These are phyloP conservation scores for Xylaria acuta DNA, from an alignment of 495 filamentous ascomycete genomes.

Conservation along the genomic window DNA sequence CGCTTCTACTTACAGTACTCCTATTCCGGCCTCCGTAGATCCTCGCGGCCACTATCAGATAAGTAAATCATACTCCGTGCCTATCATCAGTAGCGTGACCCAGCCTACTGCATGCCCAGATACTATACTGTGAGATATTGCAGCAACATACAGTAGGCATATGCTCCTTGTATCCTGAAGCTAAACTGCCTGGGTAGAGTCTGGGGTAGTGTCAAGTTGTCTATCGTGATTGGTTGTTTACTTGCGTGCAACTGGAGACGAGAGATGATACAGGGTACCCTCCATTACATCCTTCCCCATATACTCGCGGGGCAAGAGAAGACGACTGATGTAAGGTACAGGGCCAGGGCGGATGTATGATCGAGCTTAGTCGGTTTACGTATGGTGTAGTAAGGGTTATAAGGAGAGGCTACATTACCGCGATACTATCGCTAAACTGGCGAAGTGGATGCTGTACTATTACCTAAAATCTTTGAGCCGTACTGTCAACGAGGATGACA, in stretches of 20 bases:
- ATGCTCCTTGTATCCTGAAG: slow-evolving; percentile 19
- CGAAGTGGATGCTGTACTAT: background rate
- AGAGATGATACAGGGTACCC: slow-evolving; percentile 27
- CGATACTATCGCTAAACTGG: background rate
- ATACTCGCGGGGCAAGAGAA: slow-evolving; percentile 22
- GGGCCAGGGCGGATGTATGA: slow-evolving; percentile 9
- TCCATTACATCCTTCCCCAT: slow-evolving; percentile 20
- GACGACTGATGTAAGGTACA: slow-evolving; percentile 25
- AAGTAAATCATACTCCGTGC: slow-evolving; percentile 3
- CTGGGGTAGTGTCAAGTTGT: slow-evolving; percentile 2
- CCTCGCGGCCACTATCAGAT: slow-evolving; percentile 10
- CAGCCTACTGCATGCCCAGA: slow-evolving; percentile 13
- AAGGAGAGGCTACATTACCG: background rate
- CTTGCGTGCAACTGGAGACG: slow-evolving; percentile 14
- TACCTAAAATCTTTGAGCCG: slow-evolving; percentile 5
- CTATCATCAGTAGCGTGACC: slow-evolving; percentile 1
- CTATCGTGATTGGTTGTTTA: slow-evolving; percentile 9
- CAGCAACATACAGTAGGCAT: slow-evolving; percentile 20
- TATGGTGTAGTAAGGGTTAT: background rate
- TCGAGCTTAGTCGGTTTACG: slow-evolving; percentile 7
- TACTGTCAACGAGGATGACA: background rate
- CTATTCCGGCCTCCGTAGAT: background rate
- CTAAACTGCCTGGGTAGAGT: background rate
- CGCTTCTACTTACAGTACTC: background rate
- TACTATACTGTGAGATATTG: background rate